phyloP scores from a whole-genome alignment of 2,329 filamentous ascomycete species.

The Paraphoma sp. region DNA sequence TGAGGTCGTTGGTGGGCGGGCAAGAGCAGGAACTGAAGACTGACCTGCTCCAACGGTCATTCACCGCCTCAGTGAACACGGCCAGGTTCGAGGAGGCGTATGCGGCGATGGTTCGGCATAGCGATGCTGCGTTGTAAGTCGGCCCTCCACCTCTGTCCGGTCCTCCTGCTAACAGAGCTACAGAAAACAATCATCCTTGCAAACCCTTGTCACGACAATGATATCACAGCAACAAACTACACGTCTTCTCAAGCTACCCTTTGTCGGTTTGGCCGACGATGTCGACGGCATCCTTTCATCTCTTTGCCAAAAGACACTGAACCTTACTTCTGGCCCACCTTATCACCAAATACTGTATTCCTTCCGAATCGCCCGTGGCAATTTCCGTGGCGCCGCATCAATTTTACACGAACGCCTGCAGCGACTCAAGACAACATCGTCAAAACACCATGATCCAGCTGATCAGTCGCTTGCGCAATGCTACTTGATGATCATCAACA shows the following conservation, averaged over 20 bases:
- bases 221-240: constrained; percentile 41
- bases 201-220: constrained; percentile 63
- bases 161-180: neutral
- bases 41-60: constrained; percentile 77
- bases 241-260: constrained; percentile 73
- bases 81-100: constrained; percentile 85
- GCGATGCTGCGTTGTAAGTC: constrained; percentile 68
- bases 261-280: constrained; percentile 76
- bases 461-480: constrained; percentile 70
- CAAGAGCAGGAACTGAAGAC: constrained; percentile 43
- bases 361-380: constrained; percentile 82
- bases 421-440: constrained; percentile 53
- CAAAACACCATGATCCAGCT: constrained; percentile 51
- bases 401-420: constrained; percentile 64
- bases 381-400: constrained; percentile 80
- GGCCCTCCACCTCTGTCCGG: neutral
- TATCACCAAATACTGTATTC: constrained; percentile 92
- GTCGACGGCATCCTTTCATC: constrained; percentile 80
- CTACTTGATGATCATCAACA: constrained; percentile 92
- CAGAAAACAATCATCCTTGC: constrained; percentile 71
- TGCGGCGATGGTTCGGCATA: constrained; percentile 75
- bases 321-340: constrained; percentile 67
- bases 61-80: constrained; percentile 79
- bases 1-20: constrained; percentile 49
- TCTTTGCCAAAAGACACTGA: constrained; percentile 72